Evolutionary conservation across 352 stramenopile species (phyloP), one percentile per base, ranked within the genome.

Genomic region (Globisporangium nagaii): DNA sequence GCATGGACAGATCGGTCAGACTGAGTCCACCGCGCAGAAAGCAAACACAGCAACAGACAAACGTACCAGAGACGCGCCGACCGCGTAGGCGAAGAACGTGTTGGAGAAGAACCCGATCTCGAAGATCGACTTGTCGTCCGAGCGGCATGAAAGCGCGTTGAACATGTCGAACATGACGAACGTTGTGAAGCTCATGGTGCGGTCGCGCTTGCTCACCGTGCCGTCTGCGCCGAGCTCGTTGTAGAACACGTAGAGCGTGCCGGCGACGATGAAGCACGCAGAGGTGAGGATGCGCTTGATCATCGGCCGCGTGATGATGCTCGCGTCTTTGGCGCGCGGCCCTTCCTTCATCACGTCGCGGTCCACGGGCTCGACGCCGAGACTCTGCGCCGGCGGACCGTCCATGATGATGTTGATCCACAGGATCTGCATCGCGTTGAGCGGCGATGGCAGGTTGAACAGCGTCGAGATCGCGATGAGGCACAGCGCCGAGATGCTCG

Each of bases 361-460:
- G 51, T 95, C 82, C 7, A 96, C 84, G 25, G 86, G 86, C 48
- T 96, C 86, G 22, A 96, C 85, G 19, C 86, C 86, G 31, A 95
- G 67, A 59, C 84, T 95, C 54, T 94, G 83, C 0, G 83, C 83
- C 28, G 83, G 83, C 6, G 83, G 83, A 3, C 83, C 84, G 31
- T 98, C 96, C 92, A 99, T 99, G 73, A 98, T 98, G 36, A 98
- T 88, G 71, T 98, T 98, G 49, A 98, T 95, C 94, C 94, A 98
- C 7, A 98, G 71, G 76, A 98, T 97, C 75, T 98, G 95, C 45
- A 98, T 95, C 20, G 95, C 91, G 62, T 96, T 98, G 27, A 98
- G 63, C 9, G 93, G 93, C 22, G 70, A 81, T 12, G 75, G 75
- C 2, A 86, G 54, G 44, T 81, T 80, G 58, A 84, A 86, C 15